Base-by-base conservation (phyloP, 805 yeast species). In the Kazachstania psychrophila region DNA sequence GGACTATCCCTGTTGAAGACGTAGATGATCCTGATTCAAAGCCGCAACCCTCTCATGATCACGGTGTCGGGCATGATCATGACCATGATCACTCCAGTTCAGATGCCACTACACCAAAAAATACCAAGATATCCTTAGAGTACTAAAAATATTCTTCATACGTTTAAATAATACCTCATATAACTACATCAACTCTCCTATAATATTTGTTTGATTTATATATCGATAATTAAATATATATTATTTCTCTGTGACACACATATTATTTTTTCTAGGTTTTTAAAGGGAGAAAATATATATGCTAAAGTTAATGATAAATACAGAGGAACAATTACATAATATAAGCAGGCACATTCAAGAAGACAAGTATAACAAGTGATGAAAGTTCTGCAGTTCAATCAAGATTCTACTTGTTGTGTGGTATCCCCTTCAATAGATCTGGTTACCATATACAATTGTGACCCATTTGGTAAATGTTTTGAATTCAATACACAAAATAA, bases 1-100 rank as follows among this genome's bases (percentile, higher is more conserved):
- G 96, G 95, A 85, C 95, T n/a, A 92, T 92, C 34, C 97, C 98
- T 0, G 95, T 89, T 2, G 96, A 87, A 39, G 94, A 81, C 40
- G 82, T 69, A n/a, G 79, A 69, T 12, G 71, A 63, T 5, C 63
- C 29, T 16, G 26, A 11, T 19, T 10, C 23, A 22, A 28, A 39
- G 31, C 23, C 24, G n/a, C 23, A 28, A 17, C 11, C 28, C 19
- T 26, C 28, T 10, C 25, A 35, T 14, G 29, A 27, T 13, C 36
- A 31, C 20, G 29, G 14, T 2, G 25, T 36, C 22, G 30, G 31
- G n/a, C 29, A 36, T 13, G 16, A 30, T 8, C 10, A 24, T 4
- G 7, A 15, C 28, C 28, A 27, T 17, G 11, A 24, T 16, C 13
- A 23, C 3, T 18, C 31, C 8, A 12, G 14, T 11, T n/a, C 38